These are phyloP conservation scores for Pythium myriotylum DNA, from an alignment of 352 stramenopile genomes.

Conservation along the genomic window DNA sequence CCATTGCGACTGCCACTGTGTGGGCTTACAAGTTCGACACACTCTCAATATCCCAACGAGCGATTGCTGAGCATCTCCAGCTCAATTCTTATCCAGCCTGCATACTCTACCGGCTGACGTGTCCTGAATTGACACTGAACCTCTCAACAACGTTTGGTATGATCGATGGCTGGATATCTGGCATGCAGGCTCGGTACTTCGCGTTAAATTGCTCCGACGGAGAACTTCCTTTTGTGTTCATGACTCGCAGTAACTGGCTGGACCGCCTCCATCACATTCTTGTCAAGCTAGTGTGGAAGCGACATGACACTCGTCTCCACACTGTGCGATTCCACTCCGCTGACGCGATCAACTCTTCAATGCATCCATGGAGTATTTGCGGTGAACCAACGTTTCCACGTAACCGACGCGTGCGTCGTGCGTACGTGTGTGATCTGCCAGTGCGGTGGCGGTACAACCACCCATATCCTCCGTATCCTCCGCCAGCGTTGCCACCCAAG, in stretches of 20 bases:
- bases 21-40: slow-evolving; percentile 32
- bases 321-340: slow-evolving; percentile 4
- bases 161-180: slow-evolving; percentile 14
- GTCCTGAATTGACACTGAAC: not conserved
- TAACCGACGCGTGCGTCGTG: not conserved
- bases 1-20: not conserved
- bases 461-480: not conserved
- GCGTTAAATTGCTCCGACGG: not conserved
- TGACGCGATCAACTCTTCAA: not conserved
- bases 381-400: not conserved
- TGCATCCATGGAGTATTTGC: slow-evolving; percentile 1
- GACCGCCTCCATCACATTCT: slow-evolving; percentile 23
- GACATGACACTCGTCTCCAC: slow-evolving; percentile 12
- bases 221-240: slow-evolving; percentile 8
- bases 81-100: slow-evolving; percentile 16
- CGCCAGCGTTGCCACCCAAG: not conserved
- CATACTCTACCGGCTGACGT: slow-evolving; percentile 16
- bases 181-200: slow-evolving; percentile 3
- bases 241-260: slow-evolving; percentile 22
- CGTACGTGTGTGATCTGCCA: slow-evolving; percentile 1
- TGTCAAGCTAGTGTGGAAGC: slow-evolving; percentile 2
- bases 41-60: slow-evolving; percentile 19
- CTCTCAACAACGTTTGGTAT: slow-evolving; percentile 17
- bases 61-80: slow-evolving; percentile 16
- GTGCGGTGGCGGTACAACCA: slow-evolving; percentile 15